phyloP scores from a whole-genome alignment of 208 protist genomes.

The Sergeia podlipaevii region DNA sequence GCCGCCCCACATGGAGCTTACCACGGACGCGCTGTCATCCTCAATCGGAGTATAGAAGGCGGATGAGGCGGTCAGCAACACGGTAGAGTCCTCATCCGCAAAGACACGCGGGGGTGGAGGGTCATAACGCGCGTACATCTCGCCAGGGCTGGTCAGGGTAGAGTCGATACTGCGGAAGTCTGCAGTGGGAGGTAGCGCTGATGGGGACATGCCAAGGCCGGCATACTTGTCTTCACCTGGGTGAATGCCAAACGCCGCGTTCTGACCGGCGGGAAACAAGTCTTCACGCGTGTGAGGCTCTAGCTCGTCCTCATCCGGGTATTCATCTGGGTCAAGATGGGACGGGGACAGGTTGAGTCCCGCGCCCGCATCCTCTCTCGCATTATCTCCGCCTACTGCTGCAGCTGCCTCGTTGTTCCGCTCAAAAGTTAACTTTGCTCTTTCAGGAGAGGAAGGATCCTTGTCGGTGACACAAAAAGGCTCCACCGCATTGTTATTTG shows the following conservation, averaged over 20 bases:
- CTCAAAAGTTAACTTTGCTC: not conserved
- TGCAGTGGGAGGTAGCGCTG: slow-evolving; percentile 4
- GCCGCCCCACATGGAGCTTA: slow-evolving; percentile 1
- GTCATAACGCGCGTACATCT: not conserved
- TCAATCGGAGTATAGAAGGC: slow-evolving; percentile 11
- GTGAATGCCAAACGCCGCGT: slow-evolving; percentile 5
- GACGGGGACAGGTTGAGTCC: not conserved
- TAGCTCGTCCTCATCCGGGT: not conserved
- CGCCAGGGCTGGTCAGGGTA: not conserved
- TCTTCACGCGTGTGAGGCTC: slow-evolving; percentile 1
- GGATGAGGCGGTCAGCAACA: slow-evolving; percentile 8
- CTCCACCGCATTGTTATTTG: not conserved
- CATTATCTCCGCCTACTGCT: not conserved
- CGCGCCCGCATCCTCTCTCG: not conserved
- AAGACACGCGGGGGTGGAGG: not conserved
- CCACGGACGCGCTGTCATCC: slow-evolving; percentile 7
- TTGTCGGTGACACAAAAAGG: not conserved
- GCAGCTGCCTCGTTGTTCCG: not conserved
- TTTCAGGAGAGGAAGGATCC: not conserved
- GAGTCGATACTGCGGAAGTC: not conserved
- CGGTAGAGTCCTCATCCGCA: slow-evolving; percentile 3
- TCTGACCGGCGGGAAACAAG: slow-evolving; percentile 11
- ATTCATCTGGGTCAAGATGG: not conserved
- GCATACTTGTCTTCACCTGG: slow-evolving; percentile 16
- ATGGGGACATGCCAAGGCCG: slow-evolving; percentile 5